These are phyloP conservation scores for Sporothrix curviconia DNA, from an alignment of 2,329 filamentous ascomycete genomes.

Conservation along the genomic window DNA sequence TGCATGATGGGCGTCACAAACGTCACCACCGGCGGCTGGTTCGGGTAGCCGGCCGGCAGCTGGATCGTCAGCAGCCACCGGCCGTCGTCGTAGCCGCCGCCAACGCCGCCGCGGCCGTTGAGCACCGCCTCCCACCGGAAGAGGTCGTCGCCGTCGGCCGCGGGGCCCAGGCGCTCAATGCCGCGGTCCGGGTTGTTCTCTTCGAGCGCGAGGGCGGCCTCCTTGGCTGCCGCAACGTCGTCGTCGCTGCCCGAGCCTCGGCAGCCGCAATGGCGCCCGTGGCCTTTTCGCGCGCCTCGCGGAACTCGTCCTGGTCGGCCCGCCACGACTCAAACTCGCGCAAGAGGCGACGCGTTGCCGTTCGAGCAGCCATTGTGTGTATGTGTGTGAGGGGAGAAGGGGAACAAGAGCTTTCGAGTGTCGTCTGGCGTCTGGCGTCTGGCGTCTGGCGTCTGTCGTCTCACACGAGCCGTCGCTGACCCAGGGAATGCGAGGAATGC, in stretches of 20 bases:
- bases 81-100: constrained; percentile 56
- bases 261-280: background rate
- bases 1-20: constrained; percentile 85
- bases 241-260: background rate
- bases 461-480: too few species aligned
- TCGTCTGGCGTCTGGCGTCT: too few species aligned
- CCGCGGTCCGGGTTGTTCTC: constrained; percentile 28
- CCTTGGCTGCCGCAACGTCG: background rate
- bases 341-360: constrained; percentile 50
- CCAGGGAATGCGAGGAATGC: too few species aligned
- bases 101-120: constrained; percentile 48
- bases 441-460: too few species aligned
- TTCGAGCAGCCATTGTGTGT: constrained; percentile 31
- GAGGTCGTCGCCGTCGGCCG: constrained; percentile 44
- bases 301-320: constrained; percentile 35
- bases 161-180: constrained; percentile 53
- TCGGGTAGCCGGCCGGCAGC: constrained; percentile 73
- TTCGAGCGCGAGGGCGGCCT: background rate
- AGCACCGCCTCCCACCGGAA: constrained; percentile 55
- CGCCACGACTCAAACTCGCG: constrained; percentile 52
- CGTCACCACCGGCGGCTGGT: constrained; percentile 65
- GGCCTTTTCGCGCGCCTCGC: background rate
- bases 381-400: background rate
- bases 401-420: background rate
- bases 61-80: constrained; percentile 75